Evolutionary conservation across 2,329 filamentous ascomycete genomes (phyloP).

Genomic region (Leptodontidium sp.): DNA sequence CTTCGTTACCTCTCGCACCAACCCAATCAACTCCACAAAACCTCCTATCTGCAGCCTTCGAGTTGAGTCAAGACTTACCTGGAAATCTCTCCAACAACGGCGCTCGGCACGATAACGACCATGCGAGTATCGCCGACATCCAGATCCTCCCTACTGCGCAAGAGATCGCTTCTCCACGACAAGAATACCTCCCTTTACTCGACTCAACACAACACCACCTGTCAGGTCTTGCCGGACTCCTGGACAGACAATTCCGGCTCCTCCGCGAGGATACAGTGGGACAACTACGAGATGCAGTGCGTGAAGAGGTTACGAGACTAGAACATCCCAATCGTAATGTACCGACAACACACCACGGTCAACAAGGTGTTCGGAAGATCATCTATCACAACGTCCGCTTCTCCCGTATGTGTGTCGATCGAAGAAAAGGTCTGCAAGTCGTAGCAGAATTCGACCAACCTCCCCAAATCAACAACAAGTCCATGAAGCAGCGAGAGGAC

Average conservation of each 20-base stretch:
- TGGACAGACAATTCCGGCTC: slow-evolving; percentile 64
- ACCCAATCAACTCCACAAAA: slow-evolving; percentile 27
- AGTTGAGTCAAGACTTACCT: too few relatives aligned
- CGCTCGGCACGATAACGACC: slow-evolving; percentile 59
- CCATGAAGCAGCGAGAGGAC: slow-evolving; percentile 33
- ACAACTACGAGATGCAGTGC: slow-evolving; percentile 59
- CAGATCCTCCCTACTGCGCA: slow-evolving; percentile 57
- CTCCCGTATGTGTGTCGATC: slow-evolving; percentile 34
- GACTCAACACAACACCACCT: slow-evolving; percentile 53
- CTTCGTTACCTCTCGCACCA: slow-evolving; percentile 36
- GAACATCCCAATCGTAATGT: slow-evolving; percentile 49
- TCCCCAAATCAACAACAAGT: slow-evolving; percentile 36
- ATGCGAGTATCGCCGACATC: slow-evolving; percentile 55
- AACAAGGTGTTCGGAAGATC: slow-evolving; percentile 48
- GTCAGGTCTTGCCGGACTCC: slow-evolving; percentile 54
- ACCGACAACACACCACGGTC: slow-evolving; percentile 48
- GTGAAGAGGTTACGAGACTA: slow-evolving; percentile 48
- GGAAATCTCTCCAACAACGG: slow-evolving; percentile 46
- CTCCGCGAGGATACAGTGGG: slow-evolving; percentile 63
- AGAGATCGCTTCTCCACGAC: slow-evolving; percentile 55
- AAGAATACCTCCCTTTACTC: slow-evolving; percentile 55
- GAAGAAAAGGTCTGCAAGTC: slow-evolving; percentile 54
- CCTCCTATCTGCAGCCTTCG: too few relatives aligned
- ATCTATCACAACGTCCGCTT: slow-evolving; percentile 38
- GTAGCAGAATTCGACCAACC: slow-evolving; percentile 57